phyloP scores from a whole-genome alignment of 768 basidiomycete genomes.

The Collybia sordida region DNA sequence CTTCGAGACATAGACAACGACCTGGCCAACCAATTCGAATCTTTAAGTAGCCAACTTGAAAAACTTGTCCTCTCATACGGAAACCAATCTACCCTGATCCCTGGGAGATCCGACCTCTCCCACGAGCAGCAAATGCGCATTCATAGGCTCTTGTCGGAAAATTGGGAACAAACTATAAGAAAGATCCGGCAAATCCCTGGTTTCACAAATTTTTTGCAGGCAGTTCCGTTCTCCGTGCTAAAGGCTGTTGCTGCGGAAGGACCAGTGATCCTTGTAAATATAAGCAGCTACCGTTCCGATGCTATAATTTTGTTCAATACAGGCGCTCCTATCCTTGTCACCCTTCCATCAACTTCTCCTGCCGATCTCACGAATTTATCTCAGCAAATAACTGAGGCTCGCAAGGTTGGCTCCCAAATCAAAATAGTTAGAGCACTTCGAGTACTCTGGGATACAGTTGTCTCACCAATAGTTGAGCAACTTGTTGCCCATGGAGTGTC shows the following conservation, averaged over 20 bases:
- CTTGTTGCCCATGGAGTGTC: not conserved
- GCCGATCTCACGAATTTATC: not conserved
- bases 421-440: not conserved
- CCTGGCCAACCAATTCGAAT: constrained; percentile 25
- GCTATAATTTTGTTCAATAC: constrained; percentile 12
- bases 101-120: not conserved
- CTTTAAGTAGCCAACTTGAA: constrained; percentile 13
- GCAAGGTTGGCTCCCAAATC: not conserved
- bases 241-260: constrained; percentile 12
- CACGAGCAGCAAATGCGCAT: not conserved
- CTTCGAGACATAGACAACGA: constrained; percentile 13
- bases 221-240: constrained; percentile 9
- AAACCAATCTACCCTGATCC: too few species aligned
- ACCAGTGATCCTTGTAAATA: constrained; percentile 19
- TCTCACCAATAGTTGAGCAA: not conserved
- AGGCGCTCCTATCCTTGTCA: constrained; percentile 3
- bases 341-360: constrained; percentile 4
- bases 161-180: constrained; percentile 14
- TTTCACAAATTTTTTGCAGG: constrained; percentile 16
- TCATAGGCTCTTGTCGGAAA: constrained; percentile 5
- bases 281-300: constrained; percentile 12
- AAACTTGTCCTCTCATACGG: not conserved
- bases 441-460: not conserved
- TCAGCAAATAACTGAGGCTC: not conserved
- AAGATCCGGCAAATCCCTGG: constrained; percentile 9